These are phyloP conservation scores for Cladochytrium replicatum DNA, from an alignment of 192 early-diverging fungal genomes.

Conservation along the genomic window DNA sequence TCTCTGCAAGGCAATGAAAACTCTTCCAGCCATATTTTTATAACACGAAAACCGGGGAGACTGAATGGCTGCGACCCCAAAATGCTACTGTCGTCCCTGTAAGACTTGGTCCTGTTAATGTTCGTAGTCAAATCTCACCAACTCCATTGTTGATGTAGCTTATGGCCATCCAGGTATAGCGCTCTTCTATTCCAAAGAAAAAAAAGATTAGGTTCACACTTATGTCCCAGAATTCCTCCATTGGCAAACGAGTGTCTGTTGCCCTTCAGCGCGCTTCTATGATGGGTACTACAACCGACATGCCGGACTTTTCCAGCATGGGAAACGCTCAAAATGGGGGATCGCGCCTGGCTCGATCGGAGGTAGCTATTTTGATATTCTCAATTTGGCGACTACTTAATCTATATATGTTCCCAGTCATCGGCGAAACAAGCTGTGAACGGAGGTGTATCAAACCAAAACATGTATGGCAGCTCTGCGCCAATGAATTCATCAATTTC, in stretches of 20 bases:
- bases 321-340: too few relatives aligned
- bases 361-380: too few relatives aligned
- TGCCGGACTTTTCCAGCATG: too few relatives aligned
- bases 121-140: background rate
- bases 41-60: conserved; percentile 72
- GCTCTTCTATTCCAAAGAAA: conserved; percentile 1
- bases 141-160: conserved; percentile 28
- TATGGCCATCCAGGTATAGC: conserved; percentile 30
- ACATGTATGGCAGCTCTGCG: too few relatives aligned
- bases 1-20: background rate
- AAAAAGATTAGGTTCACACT: background rate
- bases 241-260: conserved; percentile 69
- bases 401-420: too few relatives aligned
- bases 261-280: too few relatives aligned
- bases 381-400: too few relatives aligned
- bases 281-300: too few relatives aligned
- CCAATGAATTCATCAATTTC: too few relatives aligned
- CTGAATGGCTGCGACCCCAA: conserved; percentile 78
- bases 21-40: conserved; percentile 74
- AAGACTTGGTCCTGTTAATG: conserved; percentile 12
- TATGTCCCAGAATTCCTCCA: conserved; percentile 47
- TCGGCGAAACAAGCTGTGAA: too few relatives aligned
- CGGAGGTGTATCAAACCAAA: too few relatives aligned
- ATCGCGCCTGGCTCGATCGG: too few relatives aligned
- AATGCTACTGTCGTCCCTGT: conserved; percentile 66